These are phyloP conservation scores for Sclerotinia glacialis DNA, from an alignment of 2,329 filamentous ascomycete genomes.

Conservation along the genomic window DNA sequence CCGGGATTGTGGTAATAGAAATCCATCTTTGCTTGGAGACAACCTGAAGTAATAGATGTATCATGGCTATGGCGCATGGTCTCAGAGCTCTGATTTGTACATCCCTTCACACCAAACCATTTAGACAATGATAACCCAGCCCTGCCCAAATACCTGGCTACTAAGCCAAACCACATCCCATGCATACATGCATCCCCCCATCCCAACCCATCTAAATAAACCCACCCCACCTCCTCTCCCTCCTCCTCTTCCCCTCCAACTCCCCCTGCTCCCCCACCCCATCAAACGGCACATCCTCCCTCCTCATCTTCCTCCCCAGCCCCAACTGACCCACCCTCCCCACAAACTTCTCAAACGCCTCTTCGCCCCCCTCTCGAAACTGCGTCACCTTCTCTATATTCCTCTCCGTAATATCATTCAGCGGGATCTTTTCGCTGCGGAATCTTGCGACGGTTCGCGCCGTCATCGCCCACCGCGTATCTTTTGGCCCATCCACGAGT, in stretches of 20 bases:
- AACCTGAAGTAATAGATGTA: slow-evolving; percentile 81
- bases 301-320: slow-evolving; percentile 39
- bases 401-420: slow-evolving; percentile 68
- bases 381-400: slow-evolving; percentile 83
- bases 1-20: slow-evolving; percentile 74
- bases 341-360: slow-evolving; percentile 66
- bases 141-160: background rate
- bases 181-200: slow-evolving; percentile 7
- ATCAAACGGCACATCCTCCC: slow-evolving; percentile 30
- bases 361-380: slow-evolving; percentile 65
- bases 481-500: slow-evolving; percentile 88
- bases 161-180: background rate
- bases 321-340: slow-evolving; percentile 42
- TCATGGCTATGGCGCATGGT: slow-evolving; percentile 85
- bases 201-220: slow-evolving; percentile 9
- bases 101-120: background rate
- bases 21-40: slow-evolving; percentile 77
- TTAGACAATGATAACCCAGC: slow-evolving; percentile 24
- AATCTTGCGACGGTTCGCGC: slow-evolving; percentile 76
- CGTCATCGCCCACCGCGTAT: slow-evolving; percentile 93
- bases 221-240: slow-evolving; percentile 22
- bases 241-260: slow-evolving; percentile 12
- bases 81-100: slow-evolving; percentile 80
- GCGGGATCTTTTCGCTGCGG: slow-evolving; percentile 51
- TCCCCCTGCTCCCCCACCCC: slow-evolving; percentile 11